Base-by-base conservation (phyloP, 331 rosid genomes). In the Saraca asoca region DNA sequence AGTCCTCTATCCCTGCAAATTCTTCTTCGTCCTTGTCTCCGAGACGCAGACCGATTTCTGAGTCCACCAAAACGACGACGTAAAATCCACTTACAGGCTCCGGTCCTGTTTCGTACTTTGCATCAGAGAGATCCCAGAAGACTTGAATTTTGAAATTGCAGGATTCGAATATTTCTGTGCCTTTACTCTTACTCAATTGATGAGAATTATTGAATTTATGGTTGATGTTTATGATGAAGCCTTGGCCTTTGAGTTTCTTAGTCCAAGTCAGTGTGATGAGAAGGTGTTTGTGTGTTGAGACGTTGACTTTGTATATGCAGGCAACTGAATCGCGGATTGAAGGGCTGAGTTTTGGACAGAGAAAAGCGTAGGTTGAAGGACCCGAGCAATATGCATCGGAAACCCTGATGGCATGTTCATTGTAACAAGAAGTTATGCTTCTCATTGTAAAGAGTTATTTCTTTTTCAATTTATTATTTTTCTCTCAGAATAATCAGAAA, bases 321-420 rank as follows among this genome's bases (percentile, higher is more conserved):
- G 87, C 58, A 8, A 90, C 79, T 7, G 87, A 78, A 31, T 80
- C 74, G 66, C 76, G 84, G 68, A 48, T 68, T 13, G 95, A 80
- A 66, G 73, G 55, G 54, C 64, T 54, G 24, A 59, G 37, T 61
- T 84, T 90, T 62, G 95, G 86, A 64, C 79, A 56, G 24, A 62
- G 72, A 80, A 66, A 72, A 57, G 85, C 53, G 7, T 62, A 74
- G 69, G 58, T 80, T 51, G 82, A 77, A 55, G 80, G 80, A 7
- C 86, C 91, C 7, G 97, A 94, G 46, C 98, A 90, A 50, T 94
- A 88, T 7, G 96, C 88, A 83, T 88, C 97, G 0, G 96, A 90
- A 4, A 90, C 85, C 44, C 80, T 24, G 15, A 90, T 83, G 34
- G 96, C 96, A 67, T 86, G 91, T 51, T 90, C 95, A 55, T 74